Base-by-base conservation (phyloP, 2,329 filamentous ascomycete genomes). In the Shiraia sp. region DNA sequence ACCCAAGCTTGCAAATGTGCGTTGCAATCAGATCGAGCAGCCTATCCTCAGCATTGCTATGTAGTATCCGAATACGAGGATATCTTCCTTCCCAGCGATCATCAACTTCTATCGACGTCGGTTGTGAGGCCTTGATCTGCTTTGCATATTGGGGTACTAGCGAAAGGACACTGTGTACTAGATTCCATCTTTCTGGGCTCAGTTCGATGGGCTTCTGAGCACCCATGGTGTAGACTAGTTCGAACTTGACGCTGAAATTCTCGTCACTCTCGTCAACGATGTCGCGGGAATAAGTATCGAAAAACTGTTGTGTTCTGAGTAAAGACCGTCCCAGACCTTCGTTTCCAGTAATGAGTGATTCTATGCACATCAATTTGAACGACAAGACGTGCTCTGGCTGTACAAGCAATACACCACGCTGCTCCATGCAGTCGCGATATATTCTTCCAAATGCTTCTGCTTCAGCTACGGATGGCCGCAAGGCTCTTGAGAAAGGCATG, bases 191-290 rank as follows among this genome's bases (percentile, higher is more conserved):
- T 2, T 76, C 59, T 0, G 78, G 77, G 38, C 73, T 73, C 9
- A 75, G 65, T 10, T 85, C 77, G 0, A 82, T 66, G 0, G 74
- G 50, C 1, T 57, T 54, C 42, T 82, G 78, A 13, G 29, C 9
- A 0, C 81, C 82, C 48, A 85, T 76, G 0, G 81, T 83, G 42
- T 86, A 86, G 1, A 85, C 70, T 0, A 86, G 62, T 52, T 86
- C 80, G 30, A 82, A 83, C 32, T 77, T 79, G 8, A 76, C 72
- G 34, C 74, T 80, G 28, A 86, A 78, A 38, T 80, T 81, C 43
- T 86, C 81, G 35, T 87, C 83, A 31, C 79, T 83, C 61, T 87
- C 82, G 43, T 87, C 82, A 0, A 87, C 69, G 2, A 87, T 72
- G 45, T 85, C 82, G 0, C 81, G 68, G 0, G 75, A 71, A 3